Evolutionary conservation across 306 rosid genomes (phyloP).

Genomic region (Macrotyloma uniflorum): DNA sequence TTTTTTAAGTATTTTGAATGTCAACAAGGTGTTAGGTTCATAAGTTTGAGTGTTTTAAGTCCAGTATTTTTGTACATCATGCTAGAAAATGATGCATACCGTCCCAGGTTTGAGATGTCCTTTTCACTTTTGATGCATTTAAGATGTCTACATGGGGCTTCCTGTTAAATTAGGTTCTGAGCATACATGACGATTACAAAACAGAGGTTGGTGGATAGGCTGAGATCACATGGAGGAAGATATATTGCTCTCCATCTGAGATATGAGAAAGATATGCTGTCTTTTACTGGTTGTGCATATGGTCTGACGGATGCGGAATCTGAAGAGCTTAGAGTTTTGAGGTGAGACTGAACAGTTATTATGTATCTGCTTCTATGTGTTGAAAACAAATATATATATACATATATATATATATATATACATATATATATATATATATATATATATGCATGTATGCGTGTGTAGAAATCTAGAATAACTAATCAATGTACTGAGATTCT

Average conservation of each 20-base stretch:
- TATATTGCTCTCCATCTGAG: slow-evolving; percentile 95
- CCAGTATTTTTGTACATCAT: slow-evolving; percentile 33
- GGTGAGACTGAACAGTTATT: slow-evolving; percentile 53
- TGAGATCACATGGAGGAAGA: slow-evolving; percentile 76
- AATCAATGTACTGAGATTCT: not conserved
- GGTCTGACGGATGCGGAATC: slow-evolving; percentile 81
- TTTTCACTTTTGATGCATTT: slow-evolving; percentile 61
- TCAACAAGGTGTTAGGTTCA: slow-evolving; percentile 24
- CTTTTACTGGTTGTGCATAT: slow-evolving; percentile 90
- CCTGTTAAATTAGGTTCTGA: slow-evolving; percentile 95
- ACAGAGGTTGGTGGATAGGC: slow-evolving; percentile 98
- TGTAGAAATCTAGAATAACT: not conserved
- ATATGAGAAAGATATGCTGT: slow-evolving; percentile 94
- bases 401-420: not conserved
- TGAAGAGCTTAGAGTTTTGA: slow-evolving; percentile 88
- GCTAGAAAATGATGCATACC: slow-evolving; percentile 47
- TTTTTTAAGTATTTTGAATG: slow-evolving; percentile 21
- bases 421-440: not conserved
- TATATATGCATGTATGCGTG: not conserved
- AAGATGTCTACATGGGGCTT: slow-evolving; percentile 93
- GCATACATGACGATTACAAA: slow-evolving; percentile 89
- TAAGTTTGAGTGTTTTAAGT: slow-evolving; percentile 23
- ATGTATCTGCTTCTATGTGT: slow-evolving; percentile 14
- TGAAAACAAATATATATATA: not conserved
- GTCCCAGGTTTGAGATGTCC: slow-evolving; percentile 44